These are phyloP conservation scores for Coleophoma crateriformis DNA, from an alignment of 2,329 filamentous ascomycete genomes.

Conservation along the genomic window DNA sequence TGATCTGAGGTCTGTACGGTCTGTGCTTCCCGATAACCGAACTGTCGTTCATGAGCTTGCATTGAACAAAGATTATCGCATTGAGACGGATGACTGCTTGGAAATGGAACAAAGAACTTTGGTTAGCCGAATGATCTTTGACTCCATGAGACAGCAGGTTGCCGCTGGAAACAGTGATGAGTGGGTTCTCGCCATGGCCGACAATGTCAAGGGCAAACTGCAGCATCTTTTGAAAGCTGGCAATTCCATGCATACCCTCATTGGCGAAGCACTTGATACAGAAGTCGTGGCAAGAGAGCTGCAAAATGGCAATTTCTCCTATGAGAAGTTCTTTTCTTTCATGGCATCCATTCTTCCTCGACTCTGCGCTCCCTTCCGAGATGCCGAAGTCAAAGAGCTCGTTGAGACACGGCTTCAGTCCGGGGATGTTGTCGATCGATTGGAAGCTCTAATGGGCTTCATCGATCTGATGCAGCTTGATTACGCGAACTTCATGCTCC, in stretches of 20 bases:
- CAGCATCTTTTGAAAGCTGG: conserved; percentile 65
- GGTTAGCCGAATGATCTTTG: conserved; percentile 49
- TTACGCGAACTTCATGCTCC: conserved; percentile 76
- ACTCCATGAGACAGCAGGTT: conserved; percentile 55
- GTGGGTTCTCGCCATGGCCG: conserved; percentile 66
- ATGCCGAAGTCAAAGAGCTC: conserved; percentile 66
- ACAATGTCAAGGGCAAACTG: conserved; percentile 66
- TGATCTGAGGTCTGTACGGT: conserved; percentile 28
- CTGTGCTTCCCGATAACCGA: conserved; percentile 64
- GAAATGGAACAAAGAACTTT: conserved; percentile 53
- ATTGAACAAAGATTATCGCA: conserved; percentile 72
- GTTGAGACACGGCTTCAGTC: conserved; percentile 54
- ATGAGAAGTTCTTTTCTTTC: conserved; percentile 73
- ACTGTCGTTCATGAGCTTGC: conserved; percentile 73
- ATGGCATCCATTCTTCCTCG: conserved; percentile 72
- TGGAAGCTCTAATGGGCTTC: conserved; percentile 69
- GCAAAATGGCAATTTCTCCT: conserved; percentile 68
- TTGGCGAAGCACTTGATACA: conserved; percentile 69
- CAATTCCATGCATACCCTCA: conserved; percentile 68
- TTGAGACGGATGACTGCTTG: conserved; percentile 50
- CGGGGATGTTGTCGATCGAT: conserved; percentile 66
- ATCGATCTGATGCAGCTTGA: conserved; percentile 76
- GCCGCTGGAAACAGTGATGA: conserved; percentile 58
- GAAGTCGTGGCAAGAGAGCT: conserved; percentile 67
- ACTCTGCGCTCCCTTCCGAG: conserved; percentile 75